Conservation (phyloP, 1,139 yeast genomes). For the Geotrichum candidum region DNA sequence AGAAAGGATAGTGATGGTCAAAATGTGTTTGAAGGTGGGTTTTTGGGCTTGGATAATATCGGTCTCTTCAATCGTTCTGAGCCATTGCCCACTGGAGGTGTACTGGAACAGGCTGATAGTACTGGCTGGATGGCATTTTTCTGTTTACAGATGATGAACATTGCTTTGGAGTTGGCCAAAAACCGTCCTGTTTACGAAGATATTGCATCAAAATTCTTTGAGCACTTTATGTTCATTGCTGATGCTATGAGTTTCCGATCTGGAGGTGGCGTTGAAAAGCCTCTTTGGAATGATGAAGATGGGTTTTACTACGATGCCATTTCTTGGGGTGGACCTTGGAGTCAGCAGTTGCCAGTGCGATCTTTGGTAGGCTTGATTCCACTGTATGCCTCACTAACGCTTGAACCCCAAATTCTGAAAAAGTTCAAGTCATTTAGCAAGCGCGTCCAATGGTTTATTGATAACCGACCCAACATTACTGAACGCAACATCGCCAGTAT, state of each 20-base stretch:
- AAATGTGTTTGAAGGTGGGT: slow-evolving; percentile 92
- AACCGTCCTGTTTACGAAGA: slow-evolving; percentile 86
- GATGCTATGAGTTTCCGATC: slow-evolving; percentile 86
- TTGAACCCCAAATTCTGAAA: slow-evolving; percentile 78
- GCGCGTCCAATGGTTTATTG: slow-evolving; percentile 80
- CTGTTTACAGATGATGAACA: slow-evolving; percentile 85
- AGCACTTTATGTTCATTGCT: slow-evolving; percentile 85
- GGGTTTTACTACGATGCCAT: slow-evolving; percentile 90
- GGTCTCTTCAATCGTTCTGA: slow-evolving; percentile 93
- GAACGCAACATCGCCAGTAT: slow-evolving; percentile 86
- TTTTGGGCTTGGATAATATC: slow-evolving; percentile 87
- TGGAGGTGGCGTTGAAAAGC: slow-evolving; percentile 47
- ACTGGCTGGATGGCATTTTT: slow-evolving; percentile 99
- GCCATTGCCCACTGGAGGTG: slow-evolving; percentile 91
- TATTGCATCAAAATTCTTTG: slow-evolving; percentile 92
- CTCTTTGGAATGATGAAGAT: slow-evolving; percentile 88
- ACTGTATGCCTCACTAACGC: slow-evolving; percentile 80
- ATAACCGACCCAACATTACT: slow-evolving; percentile 66
- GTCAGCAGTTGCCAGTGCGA: slow-evolving; percentile 75
- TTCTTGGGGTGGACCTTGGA: slow-evolving; percentile 68
- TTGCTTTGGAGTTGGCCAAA: slow-evolving; percentile 85
- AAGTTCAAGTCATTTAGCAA: slow-evolving; percentile 80
- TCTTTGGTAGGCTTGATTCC: slow-evolving; percentile 93
- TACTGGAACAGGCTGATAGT: slow-evolving; percentile 89
- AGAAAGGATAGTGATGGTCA: slow-evolving; percentile 85